Conservation (phyloP, 176 grass and related monocot species). For the Oryza longistaminata region DNA sequence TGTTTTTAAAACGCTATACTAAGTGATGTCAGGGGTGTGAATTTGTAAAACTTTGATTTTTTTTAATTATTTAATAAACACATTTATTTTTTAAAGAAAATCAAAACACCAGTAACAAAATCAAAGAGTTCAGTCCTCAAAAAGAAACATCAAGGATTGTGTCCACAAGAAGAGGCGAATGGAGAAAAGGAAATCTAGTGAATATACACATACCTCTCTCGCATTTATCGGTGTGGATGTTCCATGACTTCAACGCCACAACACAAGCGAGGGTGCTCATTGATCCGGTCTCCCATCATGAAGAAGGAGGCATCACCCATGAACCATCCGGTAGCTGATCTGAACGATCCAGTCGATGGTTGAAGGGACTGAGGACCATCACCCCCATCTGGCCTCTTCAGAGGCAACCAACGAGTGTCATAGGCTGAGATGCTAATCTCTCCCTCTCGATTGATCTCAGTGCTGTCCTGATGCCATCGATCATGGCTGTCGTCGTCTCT, state of each 20-base stretch:
- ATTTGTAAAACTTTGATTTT: no score
- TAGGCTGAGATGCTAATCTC: conserved; percentile 60
- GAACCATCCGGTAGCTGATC: conserved; percentile 56
- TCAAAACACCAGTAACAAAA: no score
- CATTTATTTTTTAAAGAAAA: no score
- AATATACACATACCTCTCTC: neutral
- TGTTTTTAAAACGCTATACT: no score
- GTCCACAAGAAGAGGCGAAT: no score
- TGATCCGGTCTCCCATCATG: conserved; percentile 46
- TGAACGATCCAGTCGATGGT: conserved; percentile 53
- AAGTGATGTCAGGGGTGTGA: no score
- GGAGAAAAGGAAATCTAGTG: neutral
- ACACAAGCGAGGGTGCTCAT: conserved; percentile 65
- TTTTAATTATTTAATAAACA: no score
- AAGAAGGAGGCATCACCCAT: conserved; percentile 49
- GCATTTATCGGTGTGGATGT: neutral
- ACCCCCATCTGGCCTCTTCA: conserved; percentile 21
- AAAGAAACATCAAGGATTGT: no score
- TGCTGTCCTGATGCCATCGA: conserved; percentile 29
- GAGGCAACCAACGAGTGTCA: conserved; percentile 59
- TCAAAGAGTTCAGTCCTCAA: no score
- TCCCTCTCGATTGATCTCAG: conserved; percentile 32
- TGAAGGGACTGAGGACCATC: conserved; percentile 51
- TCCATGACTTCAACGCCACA: conserved; percentile 16
- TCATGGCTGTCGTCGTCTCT: neutral